Conservation (phyloP, 192 early-diverging fungal genomes). For the Gamsiella multidivaricata region DNA sequence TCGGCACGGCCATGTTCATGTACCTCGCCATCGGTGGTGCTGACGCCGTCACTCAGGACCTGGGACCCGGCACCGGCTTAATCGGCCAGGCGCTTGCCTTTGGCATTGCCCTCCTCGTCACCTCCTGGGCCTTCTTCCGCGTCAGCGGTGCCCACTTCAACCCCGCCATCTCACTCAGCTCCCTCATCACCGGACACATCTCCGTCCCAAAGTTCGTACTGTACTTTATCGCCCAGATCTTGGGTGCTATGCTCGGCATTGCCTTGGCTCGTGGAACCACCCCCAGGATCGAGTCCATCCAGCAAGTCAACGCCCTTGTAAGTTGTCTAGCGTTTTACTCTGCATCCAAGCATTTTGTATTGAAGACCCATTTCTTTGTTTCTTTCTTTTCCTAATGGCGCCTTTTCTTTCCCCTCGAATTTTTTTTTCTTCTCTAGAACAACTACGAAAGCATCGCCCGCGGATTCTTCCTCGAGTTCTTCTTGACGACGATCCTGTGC, state of each 20-base stretch:
- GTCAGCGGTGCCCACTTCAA: conserved; percentile 72
- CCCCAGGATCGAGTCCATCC: not conserved
- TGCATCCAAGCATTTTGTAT: too few relatives aligned
- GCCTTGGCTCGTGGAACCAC: conserved; percentile 31
- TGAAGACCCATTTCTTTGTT: not conserved
- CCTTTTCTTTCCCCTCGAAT: too few relatives aligned
- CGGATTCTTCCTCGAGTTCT: conserved; percentile 53
- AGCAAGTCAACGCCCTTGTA: conserved; percentile 23
- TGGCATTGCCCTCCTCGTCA: conserved; percentile 57
- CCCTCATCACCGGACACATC: conserved; percentile 64
- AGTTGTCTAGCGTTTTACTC: too few relatives aligned
- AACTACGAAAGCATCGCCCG: conserved; percentile 32
- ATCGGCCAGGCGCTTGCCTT: conserved; percentile 56
- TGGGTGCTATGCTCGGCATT: conserved; percentile 67
- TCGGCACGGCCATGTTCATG: conserved; percentile 59
- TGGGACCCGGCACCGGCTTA: not conserved
- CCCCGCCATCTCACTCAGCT: conserved; percentile 69
- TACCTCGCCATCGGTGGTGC: conserved; percentile 54
- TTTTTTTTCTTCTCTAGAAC: not conserved
- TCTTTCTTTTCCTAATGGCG: not conserved
- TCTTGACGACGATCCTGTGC: conserved; percentile 34
- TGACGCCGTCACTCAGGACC: conserved; percentile 28
- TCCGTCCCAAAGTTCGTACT: conserved; percentile 46
- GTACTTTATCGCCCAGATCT: conserved; percentile 67
- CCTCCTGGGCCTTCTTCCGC: conserved; percentile 59